phyloP scores from a whole-genome alignment of 2,329 filamentous ascomycete species.

The Onygenales sp. region DNA sequence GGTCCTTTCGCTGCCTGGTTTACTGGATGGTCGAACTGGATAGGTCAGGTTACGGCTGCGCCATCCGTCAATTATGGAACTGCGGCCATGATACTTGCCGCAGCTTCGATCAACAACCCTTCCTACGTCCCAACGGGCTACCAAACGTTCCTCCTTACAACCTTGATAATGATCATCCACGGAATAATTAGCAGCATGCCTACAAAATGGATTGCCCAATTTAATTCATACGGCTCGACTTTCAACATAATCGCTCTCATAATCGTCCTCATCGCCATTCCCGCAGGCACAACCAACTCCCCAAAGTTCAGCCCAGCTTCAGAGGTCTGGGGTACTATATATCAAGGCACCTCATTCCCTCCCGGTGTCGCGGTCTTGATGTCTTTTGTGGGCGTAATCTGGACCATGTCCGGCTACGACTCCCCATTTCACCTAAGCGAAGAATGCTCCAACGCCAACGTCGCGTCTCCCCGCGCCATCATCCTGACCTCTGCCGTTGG shows the following conservation, averaged over 20 bases:
- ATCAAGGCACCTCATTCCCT: slow-evolving; percentile 58
- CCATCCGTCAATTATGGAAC: slow-evolving; percentile 59
- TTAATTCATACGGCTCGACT: slow-evolving; percentile 60
- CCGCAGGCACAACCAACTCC: slow-evolving; percentile 47
- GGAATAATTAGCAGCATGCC: slow-evolving; percentile 59
- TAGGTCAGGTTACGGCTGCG: slow-evolving; percentile 56
- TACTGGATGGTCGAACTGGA: slow-evolving; percentile 63
- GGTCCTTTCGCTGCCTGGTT: slow-evolving; percentile 60
- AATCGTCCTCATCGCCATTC: slow-evolving; percentile 59
- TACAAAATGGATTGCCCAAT: slow-evolving; percentile 58
- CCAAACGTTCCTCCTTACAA: slow-evolving; percentile 59
- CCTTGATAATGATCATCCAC: slow-evolving; percentile 59
- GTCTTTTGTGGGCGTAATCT: slow-evolving; percentile 62
- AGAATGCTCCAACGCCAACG: slow-evolving; percentile 63
- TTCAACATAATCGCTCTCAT: slow-evolving; percentile 62
- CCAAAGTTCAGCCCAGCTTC: slow-evolving; percentile 50
- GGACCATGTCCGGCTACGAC: slow-evolving; percentile 61
- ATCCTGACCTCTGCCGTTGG: slow-evolving; percentile 59
- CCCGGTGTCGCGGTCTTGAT: slow-evolving; percentile 59
- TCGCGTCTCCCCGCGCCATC: slow-evolving; percentile 62
- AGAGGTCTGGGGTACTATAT: slow-evolving; percentile 57
- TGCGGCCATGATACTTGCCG: slow-evolving; percentile 61
- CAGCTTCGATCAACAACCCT: slow-evolving; percentile 58
- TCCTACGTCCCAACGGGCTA: slow-evolving; percentile 55
- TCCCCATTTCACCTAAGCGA: slow-evolving; percentile 64